Conservation (phyloP, 2,329 filamentous ascomycete genomes). For the Hortaea werneckii region DNA sequence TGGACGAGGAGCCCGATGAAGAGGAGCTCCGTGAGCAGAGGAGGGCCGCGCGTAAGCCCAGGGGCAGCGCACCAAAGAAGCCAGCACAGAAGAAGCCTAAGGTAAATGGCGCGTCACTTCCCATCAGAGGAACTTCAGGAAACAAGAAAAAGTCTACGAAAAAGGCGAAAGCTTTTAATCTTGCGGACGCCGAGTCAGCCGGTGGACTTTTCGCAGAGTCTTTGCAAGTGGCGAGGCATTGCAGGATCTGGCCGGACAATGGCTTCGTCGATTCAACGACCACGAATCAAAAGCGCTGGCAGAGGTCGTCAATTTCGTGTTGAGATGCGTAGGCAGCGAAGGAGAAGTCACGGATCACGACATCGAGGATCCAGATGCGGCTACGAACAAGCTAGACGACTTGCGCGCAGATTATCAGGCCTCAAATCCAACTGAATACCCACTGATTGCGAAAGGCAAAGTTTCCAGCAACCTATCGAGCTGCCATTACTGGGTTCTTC, state of each 20-base stretch:
- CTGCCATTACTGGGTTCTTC: slow-evolving; percentile 70
- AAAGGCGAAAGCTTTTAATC: slow-evolving; percentile 43
- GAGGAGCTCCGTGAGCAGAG: slow-evolving; percentile 38
- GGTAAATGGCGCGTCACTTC: slow-evolving; percentile 44
- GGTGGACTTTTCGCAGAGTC: slow-evolving; percentile 52
- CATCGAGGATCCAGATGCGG: slow-evolving; percentile 82
- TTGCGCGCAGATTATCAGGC: slow-evolving; percentile 82
- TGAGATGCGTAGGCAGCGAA: slow-evolving; percentile 67
- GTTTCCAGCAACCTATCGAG: slow-evolving; percentile 65
- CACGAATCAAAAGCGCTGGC: slow-evolving; percentile 46
- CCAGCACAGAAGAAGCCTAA: slow-evolving; percentile 45
- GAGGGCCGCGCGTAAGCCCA: slow-evolving; percentile 26
- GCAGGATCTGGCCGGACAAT: slow-evolving; percentile 48
- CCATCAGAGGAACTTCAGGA: slow-evolving; percentile 43
- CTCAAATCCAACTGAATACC: slow-evolving; percentile 69
- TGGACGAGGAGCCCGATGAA: slow-evolving; percentile 34
- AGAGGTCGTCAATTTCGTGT: slow-evolving; percentile 52
- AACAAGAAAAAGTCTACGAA: slow-evolving; percentile 33
- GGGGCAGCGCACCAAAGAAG: slow-evolving; percentile 23
- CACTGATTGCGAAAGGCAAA: slow-evolving; percentile 72
- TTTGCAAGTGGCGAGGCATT: slow-evolving; percentile 46
- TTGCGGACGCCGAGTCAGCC: slow-evolving; percentile 41
- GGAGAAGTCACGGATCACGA: slow-evolving; percentile 70
- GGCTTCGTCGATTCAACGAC: slow-evolving; percentile 47
- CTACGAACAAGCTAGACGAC: slow-evolving; percentile 65